Evolutionary conservation across 768 basidiomycete genomes (phyloP).

Genomic region (Amylocystis lapponica): DNA sequence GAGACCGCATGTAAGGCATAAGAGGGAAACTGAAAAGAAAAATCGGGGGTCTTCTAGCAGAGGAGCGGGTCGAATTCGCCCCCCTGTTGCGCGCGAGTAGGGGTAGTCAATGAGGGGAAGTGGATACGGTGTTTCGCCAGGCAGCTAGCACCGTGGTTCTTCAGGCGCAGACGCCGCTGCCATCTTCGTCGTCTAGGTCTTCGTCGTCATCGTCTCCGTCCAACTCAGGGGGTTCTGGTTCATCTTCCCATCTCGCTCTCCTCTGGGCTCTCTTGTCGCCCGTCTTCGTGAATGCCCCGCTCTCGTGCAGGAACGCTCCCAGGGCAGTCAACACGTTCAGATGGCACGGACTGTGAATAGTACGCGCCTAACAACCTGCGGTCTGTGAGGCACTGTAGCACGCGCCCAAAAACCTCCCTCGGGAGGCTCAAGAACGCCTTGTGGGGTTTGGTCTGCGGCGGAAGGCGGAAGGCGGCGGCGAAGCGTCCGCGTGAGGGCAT

Average conservation of each 20-base stretch:
- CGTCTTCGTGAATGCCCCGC: constrained; percentile 3
- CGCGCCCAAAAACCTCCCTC: too few species aligned
- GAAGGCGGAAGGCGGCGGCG: background rate
- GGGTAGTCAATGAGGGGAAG: too few species aligned
- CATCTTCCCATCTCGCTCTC: background rate
- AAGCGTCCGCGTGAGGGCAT: background rate
- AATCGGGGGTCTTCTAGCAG: too few species aligned
- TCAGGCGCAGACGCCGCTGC: background rate
- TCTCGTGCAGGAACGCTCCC: background rate
- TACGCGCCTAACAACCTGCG: constrained; percentile 2
- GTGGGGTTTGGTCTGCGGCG: background rate
- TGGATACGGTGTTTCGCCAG: background rate
- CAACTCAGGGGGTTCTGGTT: background rate
- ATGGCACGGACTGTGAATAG: background rate
- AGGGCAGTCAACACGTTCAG: constrained; percentile 1
- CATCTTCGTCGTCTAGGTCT: background rate
- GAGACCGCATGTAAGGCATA: too few species aligned
- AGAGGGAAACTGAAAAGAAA: too few species aligned
- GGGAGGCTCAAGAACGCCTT: too few species aligned
- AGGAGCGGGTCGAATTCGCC: too few species aligned
- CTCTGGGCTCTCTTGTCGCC: background rate
- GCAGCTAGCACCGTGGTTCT: background rate
- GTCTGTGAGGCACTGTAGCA: constrained; percentile 1
- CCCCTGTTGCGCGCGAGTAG: too few species aligned
- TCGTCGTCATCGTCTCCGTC: background rate